Evolutionary conservation across 2,329 filamentous ascomycete species (phyloP).

Genomic region (Colletotrichum spaethianum): DNA sequence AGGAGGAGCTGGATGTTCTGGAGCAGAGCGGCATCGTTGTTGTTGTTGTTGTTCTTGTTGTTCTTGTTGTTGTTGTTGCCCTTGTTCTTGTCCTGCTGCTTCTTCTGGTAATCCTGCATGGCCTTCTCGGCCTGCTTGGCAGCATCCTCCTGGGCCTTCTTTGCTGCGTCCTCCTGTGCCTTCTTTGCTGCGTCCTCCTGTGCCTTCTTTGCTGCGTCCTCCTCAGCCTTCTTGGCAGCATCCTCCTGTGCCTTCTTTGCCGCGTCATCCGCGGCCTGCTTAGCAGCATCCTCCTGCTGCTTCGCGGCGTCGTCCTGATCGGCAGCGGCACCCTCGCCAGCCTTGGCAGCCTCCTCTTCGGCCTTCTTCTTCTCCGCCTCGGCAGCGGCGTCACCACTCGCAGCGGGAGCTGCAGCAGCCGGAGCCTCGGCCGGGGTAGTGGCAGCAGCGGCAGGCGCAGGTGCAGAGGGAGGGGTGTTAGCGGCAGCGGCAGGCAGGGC

Average conservation of each 20-base stretch:
- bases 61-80: slow-evolving; percentile 43
- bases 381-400: slow-evolving; percentile 33
- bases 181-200: slow-evolving; percentile 7
- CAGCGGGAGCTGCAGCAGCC: slow-evolving; percentile 16
- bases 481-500: slow-evolving; percentile 14
- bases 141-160: neutral
- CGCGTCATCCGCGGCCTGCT: slow-evolving; percentile 11
- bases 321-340: neutral
- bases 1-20: slow-evolving; percentile 46
- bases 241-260: slow-evolving; percentile 13
- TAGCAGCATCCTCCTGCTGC: slow-evolving; percentile 23
- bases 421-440: neutral
- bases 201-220: slow-evolving; percentile 4
- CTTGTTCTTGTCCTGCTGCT: slow-evolving; percentile 2
- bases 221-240: slow-evolving; percentile 11
- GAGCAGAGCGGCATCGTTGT: slow-evolving; percentile 40
- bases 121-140: slow-evolving; percentile 24
- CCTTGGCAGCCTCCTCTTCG: slow-evolving; percentile 31
- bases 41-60: slow-evolving; percentile 39
- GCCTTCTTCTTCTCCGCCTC: slow-evolving; percentile 39
- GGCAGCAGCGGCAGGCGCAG: neutral
- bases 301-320: slow-evolving; percentile 18
- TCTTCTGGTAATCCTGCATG: slow-evolving; percentile 20
- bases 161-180: slow-evolving; percentile 3
- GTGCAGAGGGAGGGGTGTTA: neutral